Conservation (phyloP, 2,329 filamentous ascomycete species). For the Pyrenochaeta sp. region DNA sequence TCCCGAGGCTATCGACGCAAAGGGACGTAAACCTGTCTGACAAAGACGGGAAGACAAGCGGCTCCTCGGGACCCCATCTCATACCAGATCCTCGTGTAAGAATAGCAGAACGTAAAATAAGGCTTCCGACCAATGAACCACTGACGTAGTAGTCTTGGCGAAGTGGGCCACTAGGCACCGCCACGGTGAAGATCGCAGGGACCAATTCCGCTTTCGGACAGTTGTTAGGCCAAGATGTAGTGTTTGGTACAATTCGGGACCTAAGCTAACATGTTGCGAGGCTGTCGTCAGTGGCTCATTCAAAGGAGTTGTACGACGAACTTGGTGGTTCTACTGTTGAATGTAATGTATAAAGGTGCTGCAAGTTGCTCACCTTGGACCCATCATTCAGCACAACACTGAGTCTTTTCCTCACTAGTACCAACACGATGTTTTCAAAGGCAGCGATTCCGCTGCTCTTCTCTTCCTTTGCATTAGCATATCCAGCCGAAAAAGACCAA, state of each 20-base stretch:
- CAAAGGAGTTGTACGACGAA: no score
- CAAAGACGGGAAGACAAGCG: no score
- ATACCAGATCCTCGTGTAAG: neutral
- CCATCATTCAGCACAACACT: no score
- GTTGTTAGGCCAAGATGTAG: neutral
- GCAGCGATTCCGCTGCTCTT: constrained; percentile 6
- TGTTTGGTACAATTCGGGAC: neutral
- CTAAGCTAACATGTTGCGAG: neutral
- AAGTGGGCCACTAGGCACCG: neutral
- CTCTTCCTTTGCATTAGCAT: constrained; percentile 3
- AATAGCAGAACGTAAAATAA: no score
- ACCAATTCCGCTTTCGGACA: neutral
- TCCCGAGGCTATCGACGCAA: no score
- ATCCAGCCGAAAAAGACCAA: constrained; percentile 5
- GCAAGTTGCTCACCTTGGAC: neutral
- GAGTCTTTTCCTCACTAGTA: neutral
- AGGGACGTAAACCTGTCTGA: no score
- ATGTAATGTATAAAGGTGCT: neutral
- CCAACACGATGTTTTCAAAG: constrained; percentile 8
- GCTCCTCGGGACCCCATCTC: no score
- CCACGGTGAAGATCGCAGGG: neutral
- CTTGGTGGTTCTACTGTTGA: neutral
- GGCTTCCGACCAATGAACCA: no score
- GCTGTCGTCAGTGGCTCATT: constrained; percentile 1
- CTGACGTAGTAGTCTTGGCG: no score